Conservation (phyloP, 768 basidiomycete genomes). For the Pisolithus marmoratus region DNA sequence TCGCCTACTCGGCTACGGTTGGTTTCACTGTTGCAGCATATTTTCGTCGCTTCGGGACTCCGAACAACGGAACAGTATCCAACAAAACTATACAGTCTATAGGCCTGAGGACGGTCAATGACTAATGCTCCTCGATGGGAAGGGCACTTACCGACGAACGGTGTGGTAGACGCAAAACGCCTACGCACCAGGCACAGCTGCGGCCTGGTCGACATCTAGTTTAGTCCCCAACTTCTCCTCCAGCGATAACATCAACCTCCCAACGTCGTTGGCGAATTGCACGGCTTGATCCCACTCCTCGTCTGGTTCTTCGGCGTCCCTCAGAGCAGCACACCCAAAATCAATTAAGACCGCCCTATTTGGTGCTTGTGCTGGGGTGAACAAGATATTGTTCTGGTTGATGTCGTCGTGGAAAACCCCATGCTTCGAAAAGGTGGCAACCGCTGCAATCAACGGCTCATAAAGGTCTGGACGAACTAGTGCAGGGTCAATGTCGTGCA, state of each 20-base stretch:
- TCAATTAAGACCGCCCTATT: not conserved
- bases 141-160: too few relatives aligned
- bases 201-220: not conserved
- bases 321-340: not conserved
- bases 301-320: not conserved
- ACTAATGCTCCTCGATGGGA: too few relatives aligned
- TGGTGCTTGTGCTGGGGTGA: not conserved
- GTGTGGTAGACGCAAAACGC: too few relatives aligned
- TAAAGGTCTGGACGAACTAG: not conserved
- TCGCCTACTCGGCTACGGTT: too few relatives aligned
- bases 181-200: too few relatives aligned
- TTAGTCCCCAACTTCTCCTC: not conserved
- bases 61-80: too few relatives aligned
- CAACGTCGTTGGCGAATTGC: not conserved
- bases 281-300: not conserved
- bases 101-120: too few relatives aligned
- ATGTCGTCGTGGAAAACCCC: not conserved
- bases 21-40: too few relatives aligned
- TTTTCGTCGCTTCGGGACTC: too few relatives aligned
- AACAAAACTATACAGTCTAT: too few relatives aligned
- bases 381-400: not conserved
- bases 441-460: not conserved
- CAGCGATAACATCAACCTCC: not conserved
- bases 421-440: not conserved
- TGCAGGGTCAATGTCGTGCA: not conserved